A percentile compares a stretch with the other conserved stretches of the same genome.
phyloP scores from a whole-genome alignment of 2,329 filamentous ascomycete genomes.

The Penicillium sclerotigenum region DNA sequence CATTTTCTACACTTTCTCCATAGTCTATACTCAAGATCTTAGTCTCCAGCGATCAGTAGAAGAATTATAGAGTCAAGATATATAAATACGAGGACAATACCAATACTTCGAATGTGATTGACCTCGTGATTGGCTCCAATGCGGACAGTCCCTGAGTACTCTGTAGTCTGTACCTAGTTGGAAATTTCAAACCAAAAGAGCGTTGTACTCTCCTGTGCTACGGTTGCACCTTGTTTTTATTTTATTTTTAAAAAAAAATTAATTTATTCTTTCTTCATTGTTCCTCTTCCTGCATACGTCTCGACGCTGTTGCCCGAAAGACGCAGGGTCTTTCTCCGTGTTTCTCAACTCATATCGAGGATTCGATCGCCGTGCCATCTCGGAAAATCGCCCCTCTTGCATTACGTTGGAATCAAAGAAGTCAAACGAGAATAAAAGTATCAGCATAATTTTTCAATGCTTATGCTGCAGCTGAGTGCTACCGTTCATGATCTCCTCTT shows the following conservation, averaged over 20 bases:
- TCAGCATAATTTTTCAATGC: not conserved
- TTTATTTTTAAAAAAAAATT: not conserved
- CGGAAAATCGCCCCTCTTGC: slow-evolving; percentile 16
- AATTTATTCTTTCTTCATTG: not conserved
- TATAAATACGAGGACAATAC: slow-evolving; percentile 5
- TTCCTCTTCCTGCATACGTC: not conserved
- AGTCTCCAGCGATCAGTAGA: not conserved
- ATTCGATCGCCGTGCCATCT: slow-evolving; percentile 22
- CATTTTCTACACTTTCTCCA: not conserved
- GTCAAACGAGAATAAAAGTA: not conserved
- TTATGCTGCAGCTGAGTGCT: slow-evolving; percentile 7
- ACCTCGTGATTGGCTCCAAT: slow-evolving; percentile 21
- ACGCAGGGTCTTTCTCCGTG: slow-evolving; percentile 21
- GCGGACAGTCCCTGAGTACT: slow-evolving; percentile 3
- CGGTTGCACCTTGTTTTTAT: slow-evolving; percentile 6
- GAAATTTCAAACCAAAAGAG: not conserved
- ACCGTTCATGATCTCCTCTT: slow-evolving; percentile 15
- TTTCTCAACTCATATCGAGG: slow-evolving; percentile 16
- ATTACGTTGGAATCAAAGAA: not conserved
- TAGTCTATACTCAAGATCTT: not conserved
- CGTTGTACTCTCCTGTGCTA: slow-evolving; percentile 10
- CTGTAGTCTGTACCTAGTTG: not conserved
- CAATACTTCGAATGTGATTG: slow-evolving; percentile 3
- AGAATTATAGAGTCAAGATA: not conserved
- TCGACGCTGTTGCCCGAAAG: slow-evolving; percentile 10